Evolutionary conservation across 176 grass and related monocot genomes (phyloP), one percentile per base, ranked within the genome.

Genomic region (Hyparrhenia diplandra): DNA sequence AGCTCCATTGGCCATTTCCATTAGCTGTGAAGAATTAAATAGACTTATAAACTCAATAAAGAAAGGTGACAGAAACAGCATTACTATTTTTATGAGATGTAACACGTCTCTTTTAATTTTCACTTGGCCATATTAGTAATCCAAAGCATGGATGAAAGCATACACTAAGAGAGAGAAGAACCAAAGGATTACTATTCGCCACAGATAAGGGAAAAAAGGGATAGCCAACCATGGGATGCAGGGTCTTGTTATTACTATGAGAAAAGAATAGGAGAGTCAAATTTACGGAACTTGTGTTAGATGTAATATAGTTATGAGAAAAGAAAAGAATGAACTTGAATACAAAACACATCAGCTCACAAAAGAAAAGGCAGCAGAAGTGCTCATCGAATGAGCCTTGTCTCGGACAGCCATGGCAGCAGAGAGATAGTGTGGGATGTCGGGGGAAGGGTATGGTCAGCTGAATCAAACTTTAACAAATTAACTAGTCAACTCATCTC

Each of bases 1-100:
- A 75, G 96, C 96, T 71, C 25, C 82, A 93, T 67, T 85, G 36
- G 85, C 80, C 77, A 76, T 77, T 91, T 99, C 84, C 1, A 85
- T 82, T 78, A 99, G 82, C 96, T 99, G 82, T 68, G 84, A 78
- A 83, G 20, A 90, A 63, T 83, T 52, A 79, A 78, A 75, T 24
- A 72, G 32, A 28, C 68, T 45, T 28, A 45, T 4, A 45, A 27
- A 64, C n/a, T 73, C 28, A 55, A 63, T 80, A 49, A 75, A 75
- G 10, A 77, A 9, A 80, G 75, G 23, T 64, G 35, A 52, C 47
- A 67, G 54, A 64, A 13, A 69, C 6, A 60, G 20, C n/a, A 81
- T 81, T 64, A 46, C 18, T n/a, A 80, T 89, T 51, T 51, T 30
- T 13, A 57, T 75, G 71, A 32, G 64, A 29, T 79, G 55, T 12